phyloP scores from a whole-genome alignment of 768 basidiomycete genomes.

The Tylopilus subfusipes region DNA sequence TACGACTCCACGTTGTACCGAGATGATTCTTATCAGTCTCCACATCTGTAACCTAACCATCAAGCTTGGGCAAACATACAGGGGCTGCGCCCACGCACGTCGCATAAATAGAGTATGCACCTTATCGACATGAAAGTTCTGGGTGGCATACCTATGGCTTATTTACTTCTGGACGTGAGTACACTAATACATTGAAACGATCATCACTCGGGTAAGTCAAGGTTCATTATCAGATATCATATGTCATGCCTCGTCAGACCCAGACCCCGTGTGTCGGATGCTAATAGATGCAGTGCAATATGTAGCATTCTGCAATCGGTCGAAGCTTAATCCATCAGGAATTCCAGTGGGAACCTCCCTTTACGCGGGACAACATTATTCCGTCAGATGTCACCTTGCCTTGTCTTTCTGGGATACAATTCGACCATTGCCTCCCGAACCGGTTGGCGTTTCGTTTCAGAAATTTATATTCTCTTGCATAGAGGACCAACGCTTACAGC shows the following conservation, averaged over 20 bases:
- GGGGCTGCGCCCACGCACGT: neutral
- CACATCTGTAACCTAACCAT: neutral
- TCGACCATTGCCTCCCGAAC: neutral
- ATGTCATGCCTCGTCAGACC: neutral
- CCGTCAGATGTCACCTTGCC: neutral
- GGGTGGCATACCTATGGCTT: neutral
- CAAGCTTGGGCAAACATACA: neutral
- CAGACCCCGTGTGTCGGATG: neutral
- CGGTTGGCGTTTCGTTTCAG: neutral
- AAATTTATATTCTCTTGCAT: neutral
- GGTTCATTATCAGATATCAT: neutral
- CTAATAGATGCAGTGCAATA: neutral
- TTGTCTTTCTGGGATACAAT: neutral
- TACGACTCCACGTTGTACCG: neutral
- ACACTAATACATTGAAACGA: neutral
- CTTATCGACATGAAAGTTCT: neutral
- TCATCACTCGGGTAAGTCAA: neutral
- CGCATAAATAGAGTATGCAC: neutral
- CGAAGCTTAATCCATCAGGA: neutral
- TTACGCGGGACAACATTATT: slow-evolving; percentile 1
- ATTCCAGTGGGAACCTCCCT: neutral
- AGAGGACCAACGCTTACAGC: neutral
- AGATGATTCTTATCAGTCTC: neutral
- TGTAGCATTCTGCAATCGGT: neutral
- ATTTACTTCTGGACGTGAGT: slow-evolving; percentile 7